Percentiles rank a stretch among this genome's conserved stretches.
Evolutionary conservation across 2,329 filamentous ascomycete species (phyloP).

Genomic region (Cryoendolithus antarcticus): DNA sequence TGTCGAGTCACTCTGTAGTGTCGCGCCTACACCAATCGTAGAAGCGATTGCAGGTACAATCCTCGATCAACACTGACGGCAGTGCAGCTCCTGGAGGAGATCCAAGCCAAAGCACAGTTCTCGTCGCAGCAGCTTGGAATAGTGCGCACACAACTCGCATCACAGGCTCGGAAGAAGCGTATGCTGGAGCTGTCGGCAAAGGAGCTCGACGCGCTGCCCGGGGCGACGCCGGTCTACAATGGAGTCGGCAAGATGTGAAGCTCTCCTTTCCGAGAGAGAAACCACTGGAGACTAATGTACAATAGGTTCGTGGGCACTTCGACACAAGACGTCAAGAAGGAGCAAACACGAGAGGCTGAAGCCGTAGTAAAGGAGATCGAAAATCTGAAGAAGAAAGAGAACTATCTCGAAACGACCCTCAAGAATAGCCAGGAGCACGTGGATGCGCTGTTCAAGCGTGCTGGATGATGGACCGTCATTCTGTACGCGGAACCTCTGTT

Average conservation of each 20-base stretch:
- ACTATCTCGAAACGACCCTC: slow-evolving; percentile 88
- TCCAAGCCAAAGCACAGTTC: slow-evolving; percentile 75
- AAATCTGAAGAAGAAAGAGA: slow-evolving; percentile 73
- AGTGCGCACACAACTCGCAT: slow-evolving; percentile 69
- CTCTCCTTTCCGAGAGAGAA: slow-evolving; percentile 1
- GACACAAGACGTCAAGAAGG: slow-evolving; percentile 58
- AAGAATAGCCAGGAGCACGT: slow-evolving; percentile 90
- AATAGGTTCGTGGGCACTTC: slow-evolving; percentile 77
- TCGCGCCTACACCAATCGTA: not conserved
- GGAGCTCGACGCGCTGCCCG: slow-evolving; percentile 66
- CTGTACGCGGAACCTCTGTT: no score
- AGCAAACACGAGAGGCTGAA: slow-evolving; percentile 62
- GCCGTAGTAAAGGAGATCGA: slow-evolving; percentile 67
- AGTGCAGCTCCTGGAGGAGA: slow-evolving; percentile 73
- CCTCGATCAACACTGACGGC: slow-evolving; percentile 6
- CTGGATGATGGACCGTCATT: slow-evolving; percentile 12
- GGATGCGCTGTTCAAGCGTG: slow-evolving; percentile 63
- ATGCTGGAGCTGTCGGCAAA: slow-evolving; percentile 76
- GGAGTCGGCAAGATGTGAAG: slow-evolving; percentile 89
- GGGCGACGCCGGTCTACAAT: slow-evolving; percentile 75
- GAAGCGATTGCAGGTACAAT: not conserved
- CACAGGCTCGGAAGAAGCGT: slow-evolving; percentile 79
- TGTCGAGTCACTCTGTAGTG: not conserved
- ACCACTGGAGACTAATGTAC: not conserved
- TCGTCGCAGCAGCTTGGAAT: slow-evolving; percentile 88